A percentile compares a stretch with the other conserved stretches of the same genome.
These are phyloP conservation scores for Fusarium sp. DNA, from an alignment of 2,329 filamentous ascomycete species.

Conservation along the genomic window DNA sequence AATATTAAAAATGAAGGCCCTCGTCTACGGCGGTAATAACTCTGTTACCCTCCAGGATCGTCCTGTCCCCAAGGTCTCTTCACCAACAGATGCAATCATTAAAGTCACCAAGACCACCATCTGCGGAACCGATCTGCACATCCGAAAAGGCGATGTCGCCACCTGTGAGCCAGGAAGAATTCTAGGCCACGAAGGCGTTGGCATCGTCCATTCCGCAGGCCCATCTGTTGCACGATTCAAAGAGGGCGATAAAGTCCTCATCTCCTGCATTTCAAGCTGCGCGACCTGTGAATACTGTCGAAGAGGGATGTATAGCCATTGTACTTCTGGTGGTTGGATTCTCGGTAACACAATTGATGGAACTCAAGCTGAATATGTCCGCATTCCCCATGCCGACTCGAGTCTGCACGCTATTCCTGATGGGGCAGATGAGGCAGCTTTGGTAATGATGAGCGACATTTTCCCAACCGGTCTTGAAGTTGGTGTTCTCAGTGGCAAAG, in stretches of 20 bases:
- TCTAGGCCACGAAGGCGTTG: conserved; percentile 65
- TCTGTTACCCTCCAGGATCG: conserved; percentile 52
- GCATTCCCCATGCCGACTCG: conserved; percentile 60
- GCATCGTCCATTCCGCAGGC: conserved; percentile 57
- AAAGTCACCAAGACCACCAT: conserved; percentile 59
- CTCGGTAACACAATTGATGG: conserved; percentile 63
- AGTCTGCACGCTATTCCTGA: conserved; percentile 57
- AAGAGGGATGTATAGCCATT: conserved; percentile 62
- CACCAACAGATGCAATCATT: conserved; percentile 60
- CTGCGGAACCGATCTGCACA: conserved; percentile 66
- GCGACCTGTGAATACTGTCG: conserved; percentile 62
- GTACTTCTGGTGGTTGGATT: conserved; percentile 63
- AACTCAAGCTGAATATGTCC: conserved; percentile 66
- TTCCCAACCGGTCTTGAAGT: conserved; percentile 66
- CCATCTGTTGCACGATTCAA: conserved; percentile 56
- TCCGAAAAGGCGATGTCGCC: conserved; percentile 63
- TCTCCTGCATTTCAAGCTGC: conserved; percentile 62
- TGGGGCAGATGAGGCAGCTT: conserved; percentile 52
- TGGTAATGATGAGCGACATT: conserved; percentile 65
- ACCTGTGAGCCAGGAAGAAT: conserved; percentile 56
- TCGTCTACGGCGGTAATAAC: conserved; percentile 53
- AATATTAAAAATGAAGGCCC: conserved; percentile 54
- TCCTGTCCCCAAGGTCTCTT: conserved; percentile 53
- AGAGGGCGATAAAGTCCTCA: conserved; percentile 61
- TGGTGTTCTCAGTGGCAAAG: conserved; percentile 61